A percentile compares a stretch with the other conserved stretches of the same genome.
Conservation (phyloP, 2,329 filamentous ascomycete genomes). For the Ophioceras dolichostomum region DNA sequence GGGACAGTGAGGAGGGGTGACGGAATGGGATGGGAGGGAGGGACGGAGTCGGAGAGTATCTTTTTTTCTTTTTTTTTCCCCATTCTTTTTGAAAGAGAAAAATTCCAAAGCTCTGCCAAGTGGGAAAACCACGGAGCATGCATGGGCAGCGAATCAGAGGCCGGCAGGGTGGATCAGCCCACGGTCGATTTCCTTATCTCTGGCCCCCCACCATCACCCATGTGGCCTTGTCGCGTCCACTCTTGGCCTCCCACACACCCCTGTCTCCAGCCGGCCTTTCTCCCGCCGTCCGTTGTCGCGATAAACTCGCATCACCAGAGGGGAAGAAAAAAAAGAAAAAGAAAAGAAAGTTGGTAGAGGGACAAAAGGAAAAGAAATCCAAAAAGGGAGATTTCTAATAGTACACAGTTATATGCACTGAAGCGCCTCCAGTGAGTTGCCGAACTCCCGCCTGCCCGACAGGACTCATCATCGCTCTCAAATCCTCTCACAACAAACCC, state of each 20-base stretch:
- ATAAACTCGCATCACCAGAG: background rate
- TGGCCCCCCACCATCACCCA: slow-evolving; percentile 1
- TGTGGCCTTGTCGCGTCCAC: background rate
- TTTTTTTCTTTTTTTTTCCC: no score
- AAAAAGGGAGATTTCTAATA: no score
- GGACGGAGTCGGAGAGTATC: no score
- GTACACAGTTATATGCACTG: no score
- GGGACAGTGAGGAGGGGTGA: background rate
- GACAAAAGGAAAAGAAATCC: no score
- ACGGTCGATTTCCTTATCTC: background rate
- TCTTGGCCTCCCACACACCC: background rate
- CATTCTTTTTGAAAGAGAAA: no score
- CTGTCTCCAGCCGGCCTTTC: background rate
- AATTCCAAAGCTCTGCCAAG: background rate
- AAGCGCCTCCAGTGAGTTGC: no score
- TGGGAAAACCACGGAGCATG: background rate
- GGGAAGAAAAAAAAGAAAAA: no score
- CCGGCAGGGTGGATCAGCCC: background rate
- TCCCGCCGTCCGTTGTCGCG: background rate
- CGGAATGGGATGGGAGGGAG: background rate
- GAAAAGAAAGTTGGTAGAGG: no score
- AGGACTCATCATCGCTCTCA: no score
- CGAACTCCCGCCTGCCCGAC: no score
- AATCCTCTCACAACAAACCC: no score
- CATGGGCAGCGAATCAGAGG: background rate